phyloP scores from a whole-genome alignment of 176 grass and related monocot species.

The Aechmea fasciata region DNA sequence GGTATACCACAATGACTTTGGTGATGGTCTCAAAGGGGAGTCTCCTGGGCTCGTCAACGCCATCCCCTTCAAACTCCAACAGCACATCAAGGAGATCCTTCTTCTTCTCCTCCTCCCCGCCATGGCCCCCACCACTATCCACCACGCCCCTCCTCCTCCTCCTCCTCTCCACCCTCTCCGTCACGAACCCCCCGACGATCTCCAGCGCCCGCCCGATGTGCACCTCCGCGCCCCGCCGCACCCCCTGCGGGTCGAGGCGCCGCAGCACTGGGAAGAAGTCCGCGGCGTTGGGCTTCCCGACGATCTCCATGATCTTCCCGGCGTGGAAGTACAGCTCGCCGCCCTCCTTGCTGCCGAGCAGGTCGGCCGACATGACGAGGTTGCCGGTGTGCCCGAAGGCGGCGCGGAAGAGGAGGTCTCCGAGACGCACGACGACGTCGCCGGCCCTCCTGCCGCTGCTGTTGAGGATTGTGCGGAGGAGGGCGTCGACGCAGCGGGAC shows the following conservation, averaged over 20 bases:
- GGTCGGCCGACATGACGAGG: constrained; percentile 1
- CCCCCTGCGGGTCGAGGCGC: constrained; percentile 1
- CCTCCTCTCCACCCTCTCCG: not conserved
- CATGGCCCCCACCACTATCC: not conserved
- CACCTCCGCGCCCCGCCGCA: not conserved
- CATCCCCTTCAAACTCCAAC: constrained; percentile 14
- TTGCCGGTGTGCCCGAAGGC: constrained; percentile 9
- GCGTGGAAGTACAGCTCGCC: constrained; percentile 4
- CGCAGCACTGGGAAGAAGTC: constrained; percentile 3
- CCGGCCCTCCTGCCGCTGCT: not conserved
- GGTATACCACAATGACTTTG: constrained; percentile 9
- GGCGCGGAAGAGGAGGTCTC: not conserved
- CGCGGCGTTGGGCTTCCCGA: constrained; percentile 2
- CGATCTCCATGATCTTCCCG: constrained; percentile 6
- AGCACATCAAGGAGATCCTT: constrained; percentile 16
- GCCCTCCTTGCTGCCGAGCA: constrained; percentile 1
- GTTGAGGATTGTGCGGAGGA: not conserved
- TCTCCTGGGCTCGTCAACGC: constrained; percentile 2
- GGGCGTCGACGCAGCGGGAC: not conserved
- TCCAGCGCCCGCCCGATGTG: constrained; percentile 2
- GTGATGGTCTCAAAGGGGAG: constrained; percentile 8
- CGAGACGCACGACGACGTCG: not conserved
- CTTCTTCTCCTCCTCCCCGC: constrained; percentile 9
- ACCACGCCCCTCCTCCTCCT: no score
- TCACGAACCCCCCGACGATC: not conserved